Conservation (phyloP, 805 yeast genomes). For the Metschnikowia cerradonensis region DNA sequence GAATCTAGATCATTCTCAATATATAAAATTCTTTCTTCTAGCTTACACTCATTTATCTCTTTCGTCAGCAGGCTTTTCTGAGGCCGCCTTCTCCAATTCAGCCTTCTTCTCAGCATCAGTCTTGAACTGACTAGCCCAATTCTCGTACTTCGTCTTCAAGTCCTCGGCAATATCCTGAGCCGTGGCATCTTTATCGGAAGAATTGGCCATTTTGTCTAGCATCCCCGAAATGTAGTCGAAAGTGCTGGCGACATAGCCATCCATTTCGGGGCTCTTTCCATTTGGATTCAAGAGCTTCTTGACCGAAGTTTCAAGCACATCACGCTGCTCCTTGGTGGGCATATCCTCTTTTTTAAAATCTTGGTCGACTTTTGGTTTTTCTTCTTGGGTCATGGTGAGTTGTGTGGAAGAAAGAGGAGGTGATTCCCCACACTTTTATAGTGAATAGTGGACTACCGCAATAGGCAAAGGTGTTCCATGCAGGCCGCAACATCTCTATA, state of each 20-base stretch:
- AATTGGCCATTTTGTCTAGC: slow-evolving; percentile 26
- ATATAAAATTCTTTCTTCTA: too few relatives aligned
- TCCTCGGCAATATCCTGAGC: slow-evolving; percentile 36
- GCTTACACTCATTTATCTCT: background rate
- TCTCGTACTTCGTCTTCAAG: slow-evolving; percentile 23
- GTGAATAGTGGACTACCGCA: background rate
- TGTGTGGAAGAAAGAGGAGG: background rate
- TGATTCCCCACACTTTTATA: background rate
- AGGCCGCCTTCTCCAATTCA: background rate
- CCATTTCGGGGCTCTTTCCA: slow-evolving; percentile 25
- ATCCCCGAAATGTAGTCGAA: slow-evolving; percentile 25
- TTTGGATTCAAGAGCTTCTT: slow-evolving; percentile 24
- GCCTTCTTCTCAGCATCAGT: slow-evolving; percentile 6
- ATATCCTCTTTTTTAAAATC: slow-evolving; percentile 3
- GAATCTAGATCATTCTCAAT: too few relatives aligned
- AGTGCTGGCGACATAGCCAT: slow-evolving; percentile 25
- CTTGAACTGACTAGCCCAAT: slow-evolving; percentile 22
- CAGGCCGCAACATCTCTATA: background rate
- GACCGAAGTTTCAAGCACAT: slow-evolving; percentile 6
- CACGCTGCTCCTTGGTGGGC: slow-evolving; percentile 10
- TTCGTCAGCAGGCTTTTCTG: background rate
- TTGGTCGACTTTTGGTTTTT: background rate
- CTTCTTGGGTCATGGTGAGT: background rate
- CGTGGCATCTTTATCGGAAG: slow-evolving; percentile 31
- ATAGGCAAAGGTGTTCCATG: background rate